phyloP scores from a whole-genome alignment of 179 eudicot genomes.

The Kewa caespitosa region DNA sequence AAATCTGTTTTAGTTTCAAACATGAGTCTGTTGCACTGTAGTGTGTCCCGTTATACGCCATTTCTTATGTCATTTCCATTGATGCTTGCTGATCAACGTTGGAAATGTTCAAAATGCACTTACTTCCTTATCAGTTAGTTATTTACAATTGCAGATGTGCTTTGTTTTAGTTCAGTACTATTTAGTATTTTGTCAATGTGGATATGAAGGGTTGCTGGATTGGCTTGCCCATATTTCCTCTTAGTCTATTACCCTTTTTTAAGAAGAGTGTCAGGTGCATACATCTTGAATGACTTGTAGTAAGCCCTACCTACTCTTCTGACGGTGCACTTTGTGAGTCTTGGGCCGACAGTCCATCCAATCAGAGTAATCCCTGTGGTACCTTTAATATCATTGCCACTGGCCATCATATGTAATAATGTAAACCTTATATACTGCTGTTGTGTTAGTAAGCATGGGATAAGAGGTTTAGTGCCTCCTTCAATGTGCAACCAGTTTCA shows the following conservation, averaged over 20 bases:
- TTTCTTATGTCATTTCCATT: background rate
- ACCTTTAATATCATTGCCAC: too few relatives aligned
- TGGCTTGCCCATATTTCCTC: background rate
- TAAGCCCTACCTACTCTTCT: background rate
- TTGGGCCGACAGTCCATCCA: background rate
- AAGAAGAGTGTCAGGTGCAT: background rate
- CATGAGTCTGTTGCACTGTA: background rate
- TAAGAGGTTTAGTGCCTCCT: background rate
- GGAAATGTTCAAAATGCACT: background rate
- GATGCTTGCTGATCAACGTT: background rate
- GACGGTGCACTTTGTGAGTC: background rate
- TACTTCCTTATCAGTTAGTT: background rate
- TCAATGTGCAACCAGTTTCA: background rate
- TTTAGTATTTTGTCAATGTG: too few relatives aligned
- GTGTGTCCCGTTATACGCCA: background rate
- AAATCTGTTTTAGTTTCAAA: background rate
- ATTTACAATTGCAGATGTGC: background rate
- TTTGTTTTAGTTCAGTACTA: background rate
- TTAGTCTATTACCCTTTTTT: background rate
- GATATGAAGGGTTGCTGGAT: background rate
- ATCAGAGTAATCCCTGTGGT: background rate
- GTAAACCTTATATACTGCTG: conserved; percentile 1
- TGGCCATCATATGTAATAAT: too few relatives aligned
- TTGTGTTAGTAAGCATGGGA: background rate
- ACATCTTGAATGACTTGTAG: background rate